Conservation (phyloP, 768 basidiomycete species). For the Trametes maxima region DNA sequence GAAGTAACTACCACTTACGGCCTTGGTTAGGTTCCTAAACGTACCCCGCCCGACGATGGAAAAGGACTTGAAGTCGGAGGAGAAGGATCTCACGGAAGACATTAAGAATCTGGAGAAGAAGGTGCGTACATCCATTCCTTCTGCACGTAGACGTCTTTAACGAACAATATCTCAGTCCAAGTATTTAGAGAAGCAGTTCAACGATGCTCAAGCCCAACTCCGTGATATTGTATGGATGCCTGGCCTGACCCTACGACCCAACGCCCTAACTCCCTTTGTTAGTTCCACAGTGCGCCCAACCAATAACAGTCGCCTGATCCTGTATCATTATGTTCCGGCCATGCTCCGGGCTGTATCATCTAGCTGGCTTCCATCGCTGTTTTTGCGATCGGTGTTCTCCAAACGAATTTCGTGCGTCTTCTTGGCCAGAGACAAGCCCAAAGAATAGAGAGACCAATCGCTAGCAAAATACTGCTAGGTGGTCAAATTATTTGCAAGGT, state of each 20-base stretch:
- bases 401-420: too few species aligned
- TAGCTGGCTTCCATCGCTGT: neutral
- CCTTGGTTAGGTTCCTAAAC: conserved; percentile 77
- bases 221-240: conserved; percentile 67
- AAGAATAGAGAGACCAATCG: too few species aligned
- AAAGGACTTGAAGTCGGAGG: conserved; percentile 68
- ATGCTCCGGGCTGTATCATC: conserved; percentile 4
- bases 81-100: conserved; percentile 85
- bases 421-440: too few species aligned
- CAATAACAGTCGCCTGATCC: conserved; percentile 23
- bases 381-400: too few species aligned
- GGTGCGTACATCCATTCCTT: conserved; percentile 42
- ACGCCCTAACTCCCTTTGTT: neutral
- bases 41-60: conserved; percentile 83
- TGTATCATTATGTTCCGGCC: neutral
- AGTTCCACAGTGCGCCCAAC: conserved; percentile 57
- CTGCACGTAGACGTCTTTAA: neutral
- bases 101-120: conserved; percentile 84
- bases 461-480: too few species aligned
- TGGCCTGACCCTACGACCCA: neutral
- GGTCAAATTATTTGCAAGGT: too few species aligned
- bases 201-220: conserved; percentile 84
- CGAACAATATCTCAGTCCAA: conserved; percentile 58
- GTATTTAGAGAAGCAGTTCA: conserved; percentile 92
- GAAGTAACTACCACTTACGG: neutral